Base-by-base conservation (phyloP, 371 early-diverging fungal species). In the Mucor saturninus region DNA sequence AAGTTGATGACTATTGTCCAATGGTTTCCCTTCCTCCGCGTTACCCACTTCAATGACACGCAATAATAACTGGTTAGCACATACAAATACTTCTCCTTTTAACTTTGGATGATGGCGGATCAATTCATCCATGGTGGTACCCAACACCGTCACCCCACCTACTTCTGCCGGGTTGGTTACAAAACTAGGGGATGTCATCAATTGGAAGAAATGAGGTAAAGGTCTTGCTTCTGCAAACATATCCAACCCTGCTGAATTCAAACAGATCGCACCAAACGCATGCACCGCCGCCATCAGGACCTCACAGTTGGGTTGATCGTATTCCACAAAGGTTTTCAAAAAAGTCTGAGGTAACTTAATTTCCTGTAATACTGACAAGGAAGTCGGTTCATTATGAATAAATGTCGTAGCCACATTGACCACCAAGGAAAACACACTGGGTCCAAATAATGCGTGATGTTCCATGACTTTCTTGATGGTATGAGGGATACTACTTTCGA, bases 301-400 rank as follows among this genome's bases (percentile, higher is more conserved):
- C 66, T 83, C 73, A 92, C 94, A 26, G 86, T 86, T 54, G 84
- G 89, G 51, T 75, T 81, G 5, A 89, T 95, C 30, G 29, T 89
- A 86, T 26, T 63, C 62, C 35, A 72, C 69, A 31, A 94, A 76
- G 9, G 89, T 82, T 2, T 79, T 76, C 26, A 98, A 80, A 68
- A 98, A 89, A 0, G 87, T 81, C 50, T 95, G 91, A 3, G 97
- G 96, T 15, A 98, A 70, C 39, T 86, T 79, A 1, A 87, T 74
- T 72, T 98, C 98, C 70, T 97, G 98, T 29, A 98, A 76, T 38
- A 97, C 91, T 0, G 92, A 65, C 15, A 97, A 75, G 2, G 89
- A 91, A 0, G 97, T 96, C 0, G 99, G 98, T 62, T 98, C 99
- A 66, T 94, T 96, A 72, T 98, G 98, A 43, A 98, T 92, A 67